Evolutionary conservation across 805 yeast species (phyloP), one percentile per base, ranked within the genome.

Genomic region (Suhomyces emberorum): DNA sequence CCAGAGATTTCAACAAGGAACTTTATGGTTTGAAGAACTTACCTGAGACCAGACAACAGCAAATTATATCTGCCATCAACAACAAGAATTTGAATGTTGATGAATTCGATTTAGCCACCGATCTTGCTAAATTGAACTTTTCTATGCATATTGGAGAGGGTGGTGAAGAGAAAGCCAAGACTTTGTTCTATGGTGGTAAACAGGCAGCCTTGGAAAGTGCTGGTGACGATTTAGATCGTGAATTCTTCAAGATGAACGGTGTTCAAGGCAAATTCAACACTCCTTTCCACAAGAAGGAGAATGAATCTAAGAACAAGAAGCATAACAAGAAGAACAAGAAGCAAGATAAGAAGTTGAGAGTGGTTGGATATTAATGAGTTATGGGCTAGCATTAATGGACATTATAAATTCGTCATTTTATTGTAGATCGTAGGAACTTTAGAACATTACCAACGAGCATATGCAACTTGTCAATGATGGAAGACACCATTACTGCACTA

Each of bases 161-260:
- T 6, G 33, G 31, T 16, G 32, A 41, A 3, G 41, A 46, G 2
- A 61, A 63, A 30, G 64, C 61, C 17, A 71, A 68, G 38, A 67
- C 83, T 7, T 57, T 68, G 12, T 77, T 74, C 39, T 82, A 84
- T 50, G 91, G 93, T 65, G 93, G 93, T 61, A 80, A 76, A 46
- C 88, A 84, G 54, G 91, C 93, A 9, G 86, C 88, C 2, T 69
- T 83, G 44, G 76, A 74, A 47, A 81, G 83, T 54, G 83, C 88
- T 5, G 88, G 91, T 23, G 86, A 78, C 28, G 93, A 87, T 49
- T 68, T 91, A 46, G 97, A 91, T 59, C 70, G 77, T 24, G 96
- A 88, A 40, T 91, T 91, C 54, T 91, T 91, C 70, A 71, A 75
- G 38, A 76, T 81, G 80, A 74, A 72, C 40, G 64, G 61, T 11